Base-by-base conservation (phyloP, 352 stramenopile species). In the Aphanomyces astaci region DNA sequence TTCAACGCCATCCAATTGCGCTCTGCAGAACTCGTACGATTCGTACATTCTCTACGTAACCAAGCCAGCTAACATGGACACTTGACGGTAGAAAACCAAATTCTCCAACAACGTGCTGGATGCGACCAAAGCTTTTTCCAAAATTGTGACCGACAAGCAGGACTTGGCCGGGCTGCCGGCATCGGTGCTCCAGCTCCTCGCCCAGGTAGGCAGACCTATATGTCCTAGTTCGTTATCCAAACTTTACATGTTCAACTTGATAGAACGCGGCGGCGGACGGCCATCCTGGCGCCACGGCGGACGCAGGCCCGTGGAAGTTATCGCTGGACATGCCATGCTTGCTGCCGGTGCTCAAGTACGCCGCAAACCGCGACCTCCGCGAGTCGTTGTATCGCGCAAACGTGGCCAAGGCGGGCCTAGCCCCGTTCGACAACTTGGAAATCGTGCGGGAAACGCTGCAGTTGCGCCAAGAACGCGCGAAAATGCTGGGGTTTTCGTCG, bases 101-200 rank as follows among this genome's bases (percentile, higher is more conserved):
- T 99, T 99, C 64, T 93, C 83, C 45, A 98, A 98, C 72, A 99
- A 99, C 76, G 79, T 98, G 39, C 82, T 99, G 39, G 96, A 99
- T 74, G 91, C 92, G 1, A 99, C 96, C 31, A 99, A 99, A 76
- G 84, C 84, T 13, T 99, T 96, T 73, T 86, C 86, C 25, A 76
- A 98, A 19, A 82, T 82, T 19, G 77, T 98, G 13, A 91, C 84
- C 0, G 83, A 98, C 71, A 82, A 88, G 45, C 64, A 71, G 0
- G 84, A 98, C 46, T 62, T 99, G 15, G 79, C 93, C 51, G 95
- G 94, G 0, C 82, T 98, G 11, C 96, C 96, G 4, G 74, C 86
- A 19, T 98, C 90, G 52, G 80, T 97, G 25, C 78, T 96, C 53
- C 88, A 92, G 27, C 83, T 98, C 76, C 96, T 96, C 76, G 96